Base-by-base conservation (phyloP, 73 alveolate genomes). In the Paramecium pentaurelia region DNA sequence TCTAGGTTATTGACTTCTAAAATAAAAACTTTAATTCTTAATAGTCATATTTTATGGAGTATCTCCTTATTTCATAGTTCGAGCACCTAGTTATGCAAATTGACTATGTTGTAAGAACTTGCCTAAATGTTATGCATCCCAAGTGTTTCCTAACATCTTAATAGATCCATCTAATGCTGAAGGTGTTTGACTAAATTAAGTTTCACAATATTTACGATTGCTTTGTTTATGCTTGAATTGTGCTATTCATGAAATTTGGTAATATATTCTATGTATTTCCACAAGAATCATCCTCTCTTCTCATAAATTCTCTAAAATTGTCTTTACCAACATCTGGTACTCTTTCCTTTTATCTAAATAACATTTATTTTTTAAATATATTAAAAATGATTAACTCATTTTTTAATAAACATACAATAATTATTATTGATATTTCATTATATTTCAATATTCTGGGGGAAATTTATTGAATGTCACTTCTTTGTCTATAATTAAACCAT, bases 111-210 rank as follows among this genome's bases (percentile, higher is more conserved):
- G 12, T 14, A 75, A 75, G 37, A 75, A 75, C 28, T 34, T 75
- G 58, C 88, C 88, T 42, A 75, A n/a, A 38, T 75, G 88, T 42
- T 75, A 75, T 30, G 88, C 88, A 38, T 75, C 88, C 88, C 88
- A 75, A 30, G 88, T 75, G 34, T 36, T 38, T 22, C 88, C 88
- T 25, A 75, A 11, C 88, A 75, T 75, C 34, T 75, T 75, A 14
- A 75, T 36, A 32, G 88, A 75, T 11, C 88, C 88, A 75, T 75
- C 88, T 20, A 75, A 38, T 30, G 47, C 60, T 75, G 64, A 25
- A 20, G 88, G 34, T 30, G 88, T 75, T 30, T 75, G 38, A 75
- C 60, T 75, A 37, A 20, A 38, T 75, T 73, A 38, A 27, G 47
- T 30, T 30, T 22, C 36, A 36, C 34, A 30, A 36, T 75, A 75